These are phyloP conservation scores for Nitzschia putrida DNA, from an alignment of 108 stramenopile species.

Conservation along the genomic window DNA sequence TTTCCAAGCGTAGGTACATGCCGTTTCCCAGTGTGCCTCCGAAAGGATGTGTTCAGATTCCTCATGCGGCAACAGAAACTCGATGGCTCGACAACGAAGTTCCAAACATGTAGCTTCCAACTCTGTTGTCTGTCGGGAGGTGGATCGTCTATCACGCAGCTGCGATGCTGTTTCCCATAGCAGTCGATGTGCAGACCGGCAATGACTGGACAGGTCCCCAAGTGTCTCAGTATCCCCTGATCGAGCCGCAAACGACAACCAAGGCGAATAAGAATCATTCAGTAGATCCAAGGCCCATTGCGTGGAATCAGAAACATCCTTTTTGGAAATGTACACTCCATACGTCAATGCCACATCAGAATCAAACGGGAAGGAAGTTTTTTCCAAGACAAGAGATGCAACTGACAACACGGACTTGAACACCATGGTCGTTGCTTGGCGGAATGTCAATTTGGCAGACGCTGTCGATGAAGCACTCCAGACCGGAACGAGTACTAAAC, in stretches of 20 bases:
- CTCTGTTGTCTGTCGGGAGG: background rate
- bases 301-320: too few relatives aligned
- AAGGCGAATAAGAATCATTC: background rate
- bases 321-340: too few relatives aligned
- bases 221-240: constrained; percentile 2
- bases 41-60: background rate
- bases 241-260: constrained; percentile 5
- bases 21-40: constrained; percentile 17
- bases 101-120: constrained; percentile 19
- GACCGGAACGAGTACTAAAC: too few relatives aligned
- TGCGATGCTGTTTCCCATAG: constrained; percentile 39
- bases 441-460: too few relatives aligned
- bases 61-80: constrained; percentile 20
- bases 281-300: background rate
- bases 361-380: too few relatives aligned
- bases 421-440: too few relatives aligned
- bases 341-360: too few relatives aligned
- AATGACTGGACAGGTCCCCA: constrained; percentile 30
- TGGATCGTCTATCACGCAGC: background rate
- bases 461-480: too few relatives aligned
- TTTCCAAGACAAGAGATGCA: too few relatives aligned
- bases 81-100: constrained; percentile 38
- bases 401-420: too few relatives aligned
- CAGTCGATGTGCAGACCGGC: constrained; percentile 28
- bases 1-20: constrained; percentile 48